Base-by-base conservation (phyloP, 345 rosid species). In the Pistacia vera region DNA sequence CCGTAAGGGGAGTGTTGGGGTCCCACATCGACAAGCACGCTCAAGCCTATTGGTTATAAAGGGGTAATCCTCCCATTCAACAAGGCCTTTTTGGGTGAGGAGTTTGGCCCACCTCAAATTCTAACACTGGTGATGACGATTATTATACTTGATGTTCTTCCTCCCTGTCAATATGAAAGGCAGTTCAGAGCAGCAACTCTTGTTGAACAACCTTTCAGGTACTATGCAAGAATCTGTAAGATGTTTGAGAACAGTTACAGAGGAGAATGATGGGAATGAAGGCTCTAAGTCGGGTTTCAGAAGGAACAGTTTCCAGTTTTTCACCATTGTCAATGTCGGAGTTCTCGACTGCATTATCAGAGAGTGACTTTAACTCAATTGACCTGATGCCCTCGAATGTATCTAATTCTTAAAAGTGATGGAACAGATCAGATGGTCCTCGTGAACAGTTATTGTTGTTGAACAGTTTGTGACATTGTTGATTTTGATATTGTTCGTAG, bases 201-300 rank as follows among this genome's bases (percentile, higher is more conserved):
- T 93, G 83, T 77, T 95, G 83, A 91, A 92, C 73, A 93, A 86
- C 79, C 90, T 93, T 73, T 91, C 98, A 1, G 78, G 85, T 44
- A 95, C 97, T 2, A 89, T 95, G 99, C 98, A 90, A 89, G 94
- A 79, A 75, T 95, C 14, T 93, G 99, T 74, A 88, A 71, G 76
- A 90, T n/a, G 90, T 79, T 81, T 93, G 86, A 85, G 96, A 83
- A 91, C 96, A 35, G 93, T 88, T n/a, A n/a, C n/a, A n/a, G 88
- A 83, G 68, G 82, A 44, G 92, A 85, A 77, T 67, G 71, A 58
- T 38, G 81, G 79, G 35, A 63, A 57, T 66, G 84, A 84, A 75
- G 80, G 71, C 49, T 77, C 70, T 70, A 73, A 72, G 78, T 72
- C 68, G 84, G 66, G 74, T 68, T 77, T 72, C 74, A 33, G 63